Conservation (phyloP, 176 grass and related monocot genomes). For the Pontederia crassipes region DNA sequence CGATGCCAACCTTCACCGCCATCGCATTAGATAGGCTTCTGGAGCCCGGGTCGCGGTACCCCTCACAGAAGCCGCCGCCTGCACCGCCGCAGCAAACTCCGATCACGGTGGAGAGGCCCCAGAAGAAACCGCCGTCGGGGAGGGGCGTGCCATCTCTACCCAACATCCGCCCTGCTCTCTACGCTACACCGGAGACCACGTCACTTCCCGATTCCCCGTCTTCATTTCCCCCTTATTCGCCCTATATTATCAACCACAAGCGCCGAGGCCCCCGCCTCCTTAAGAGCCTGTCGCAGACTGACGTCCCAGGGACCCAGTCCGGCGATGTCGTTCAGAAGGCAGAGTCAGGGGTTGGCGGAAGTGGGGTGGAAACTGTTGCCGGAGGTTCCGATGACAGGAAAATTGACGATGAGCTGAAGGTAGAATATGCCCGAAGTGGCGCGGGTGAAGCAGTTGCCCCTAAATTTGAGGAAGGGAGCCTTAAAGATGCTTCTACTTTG, state of each 20-base stretch:
- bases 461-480: slow-evolving; percentile 26
- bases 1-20: slow-evolving; percentile 18
- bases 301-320: slow-evolving; percentile 14
- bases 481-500: slow-evolving; percentile 1
- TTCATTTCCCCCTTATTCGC: slow-evolving; percentile 58
- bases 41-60: slow-evolving; percentile 3
- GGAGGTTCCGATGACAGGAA: slow-evolving; percentile 8
- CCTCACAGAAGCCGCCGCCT: neutral
- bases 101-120: neutral
- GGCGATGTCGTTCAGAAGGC: neutral
- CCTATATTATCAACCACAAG: slow-evolving; percentile 85
- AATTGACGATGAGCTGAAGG: slow-evolving; percentile 18
- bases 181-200: slow-evolving; percentile 56
- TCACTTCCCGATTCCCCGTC: slow-evolving; percentile 56
- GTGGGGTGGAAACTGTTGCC: neutral
- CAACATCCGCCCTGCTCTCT: slow-evolving; percentile 50
- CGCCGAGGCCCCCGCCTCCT: slow-evolving; percentile 50
- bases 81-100: slow-evolving; percentile 9
- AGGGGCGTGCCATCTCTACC: neutral
- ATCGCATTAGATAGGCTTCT: slow-evolving; percentile 33
- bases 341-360: neutral
- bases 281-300: slow-evolving; percentile 30
- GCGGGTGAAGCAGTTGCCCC: slow-evolving; percentile 17
- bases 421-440: slow-evolving; percentile 7
- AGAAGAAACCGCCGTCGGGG: neutral